Evolutionary conservation across 176 grass and related monocot genomes (phyloP), one percentile per base, ranked within the genome.

Genomic region (Lolium rigidum): DNA sequence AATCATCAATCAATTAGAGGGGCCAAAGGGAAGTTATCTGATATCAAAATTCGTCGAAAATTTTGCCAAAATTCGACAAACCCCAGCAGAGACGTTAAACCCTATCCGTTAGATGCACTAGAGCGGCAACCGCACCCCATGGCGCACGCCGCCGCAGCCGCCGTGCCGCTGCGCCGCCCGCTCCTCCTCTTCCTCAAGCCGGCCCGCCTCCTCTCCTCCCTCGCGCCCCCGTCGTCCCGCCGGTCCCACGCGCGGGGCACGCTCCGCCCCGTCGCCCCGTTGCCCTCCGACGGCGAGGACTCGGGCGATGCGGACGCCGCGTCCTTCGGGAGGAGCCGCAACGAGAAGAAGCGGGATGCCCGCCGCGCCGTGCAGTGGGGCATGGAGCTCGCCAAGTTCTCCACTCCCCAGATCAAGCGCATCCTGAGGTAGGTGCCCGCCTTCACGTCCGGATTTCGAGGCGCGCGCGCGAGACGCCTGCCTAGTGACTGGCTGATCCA

Each of bases 341-440:
- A 92, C 84, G 93, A 92, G 55, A 88, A 94, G 77, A 98, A 98
- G 90, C 76, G 91, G 87, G 86, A 95, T 67, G 96, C 96, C 2
- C 92, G 88, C 44, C 93, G 96, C 64, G 88, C 91, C 21, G 90
- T 98, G 38, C 62, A 62, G 50, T 98, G 96, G 96, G 96, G 93
- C 4, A 92, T 98, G 89, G 93, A 94, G 35, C 96, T 95, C 65
- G 61, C 96, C 78, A 98, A 80, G 41, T 94, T 98, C 63, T 80
- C 91, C 61, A 79, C 69, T 37, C 85, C 81, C n/a, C 91, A 95
- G 78, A 94, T 98, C 90, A 92, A 98, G 80, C 91, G 84, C 85
- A 92, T 93, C 51, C 61, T 98, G 25, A 94, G 87, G 94, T 90
- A 94, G 85, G 94, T 92, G 24, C 28, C 6, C 7, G 41, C 41